These are phyloP conservation scores for Puccinia horiana DNA, from an alignment of 1,284 basidiomycete genomes.

Conservation along the genomic window DNA sequence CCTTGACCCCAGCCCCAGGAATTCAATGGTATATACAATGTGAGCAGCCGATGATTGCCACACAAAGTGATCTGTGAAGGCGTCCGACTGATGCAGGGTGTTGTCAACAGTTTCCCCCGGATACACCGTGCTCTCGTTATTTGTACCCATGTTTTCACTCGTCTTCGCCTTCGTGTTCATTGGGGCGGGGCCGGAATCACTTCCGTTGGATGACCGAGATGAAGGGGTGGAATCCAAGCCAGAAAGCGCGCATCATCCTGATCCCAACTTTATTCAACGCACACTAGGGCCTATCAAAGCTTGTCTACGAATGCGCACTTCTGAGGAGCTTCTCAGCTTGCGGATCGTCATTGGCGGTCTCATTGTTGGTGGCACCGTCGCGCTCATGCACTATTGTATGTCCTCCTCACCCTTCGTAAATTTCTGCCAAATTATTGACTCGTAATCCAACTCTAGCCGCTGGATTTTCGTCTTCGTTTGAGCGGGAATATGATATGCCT, in stretches of 20 bases:
- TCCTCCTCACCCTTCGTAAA: conserved; percentile 60
- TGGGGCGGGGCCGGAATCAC: conserved; percentile 19
- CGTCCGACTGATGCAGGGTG: neutral
- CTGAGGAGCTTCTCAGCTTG: conserved; percentile 21
- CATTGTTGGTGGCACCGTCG: conserved; percentile 76
- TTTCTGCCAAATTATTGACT: conserved; percentile 49
- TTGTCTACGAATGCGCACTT: neutral
- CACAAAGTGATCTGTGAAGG: neutral
- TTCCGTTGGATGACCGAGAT: conserved; percentile 22
- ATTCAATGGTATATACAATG: conserved; percentile 40
- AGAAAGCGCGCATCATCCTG: neutral
- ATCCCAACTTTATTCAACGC: conserved; percentile 11
- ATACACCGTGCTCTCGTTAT: conserved; percentile 34
- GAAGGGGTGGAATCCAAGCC: neutral
- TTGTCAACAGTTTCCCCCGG: conserved; percentile 17
- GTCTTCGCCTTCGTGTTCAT: conserved; percentile 34
- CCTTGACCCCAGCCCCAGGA: conserved; percentile 14
- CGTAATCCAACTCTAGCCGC: neutral
- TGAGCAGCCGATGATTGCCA: neutral
- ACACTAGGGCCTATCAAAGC: neutral
- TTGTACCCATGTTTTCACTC: conserved; percentile 37
- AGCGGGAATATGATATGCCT: conserved; percentile 57
- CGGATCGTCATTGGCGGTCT: conserved; percentile 60
- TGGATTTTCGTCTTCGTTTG: conserved; percentile 58
- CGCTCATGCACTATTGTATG: conserved; percentile 44